phyloP scores from a whole-genome alignment of 257 asterid genomes.

The Coffea eugenioides region DNA sequence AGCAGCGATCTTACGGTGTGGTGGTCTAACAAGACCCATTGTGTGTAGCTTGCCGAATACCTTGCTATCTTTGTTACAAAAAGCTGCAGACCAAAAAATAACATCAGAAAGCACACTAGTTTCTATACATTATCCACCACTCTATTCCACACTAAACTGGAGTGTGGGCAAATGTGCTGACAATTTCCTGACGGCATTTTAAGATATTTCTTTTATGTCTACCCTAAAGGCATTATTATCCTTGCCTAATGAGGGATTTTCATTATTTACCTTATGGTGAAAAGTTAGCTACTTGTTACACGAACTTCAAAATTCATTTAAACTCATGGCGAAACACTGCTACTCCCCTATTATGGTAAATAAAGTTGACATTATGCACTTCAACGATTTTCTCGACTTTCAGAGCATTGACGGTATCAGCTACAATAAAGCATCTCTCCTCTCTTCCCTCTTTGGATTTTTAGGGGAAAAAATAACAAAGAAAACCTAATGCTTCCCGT shows the following conservation, averaged over 20 bases:
- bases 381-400: background rate
- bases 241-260: background rate
- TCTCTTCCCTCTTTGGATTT: background rate
- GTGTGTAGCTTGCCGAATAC: conserved; percentile 66
- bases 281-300: background rate
- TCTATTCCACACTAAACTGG: background rate
- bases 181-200: background rate
- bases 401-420: background rate
- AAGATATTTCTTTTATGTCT: background rate
- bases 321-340: background rate
- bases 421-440: background rate
- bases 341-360: background rate
- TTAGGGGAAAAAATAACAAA: background rate
- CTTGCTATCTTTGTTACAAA: conserved; percentile 89
- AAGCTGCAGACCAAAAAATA: conserved; percentile 51
- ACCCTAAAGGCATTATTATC: background rate
- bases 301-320: background rate
- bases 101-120: background rate
- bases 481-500: background rate
- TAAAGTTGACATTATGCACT: background rate
- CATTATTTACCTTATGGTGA: background rate
- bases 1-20: conserved; percentile 68
- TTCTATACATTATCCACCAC: background rate
- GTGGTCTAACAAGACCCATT: conserved; percentile 79
- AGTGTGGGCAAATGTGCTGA: background rate